These are phyloP conservation scores for Parascedosporium putredinis DNA, from an alignment of 2,329 filamentous ascomycete species.

Conservation along the genomic window DNA sequence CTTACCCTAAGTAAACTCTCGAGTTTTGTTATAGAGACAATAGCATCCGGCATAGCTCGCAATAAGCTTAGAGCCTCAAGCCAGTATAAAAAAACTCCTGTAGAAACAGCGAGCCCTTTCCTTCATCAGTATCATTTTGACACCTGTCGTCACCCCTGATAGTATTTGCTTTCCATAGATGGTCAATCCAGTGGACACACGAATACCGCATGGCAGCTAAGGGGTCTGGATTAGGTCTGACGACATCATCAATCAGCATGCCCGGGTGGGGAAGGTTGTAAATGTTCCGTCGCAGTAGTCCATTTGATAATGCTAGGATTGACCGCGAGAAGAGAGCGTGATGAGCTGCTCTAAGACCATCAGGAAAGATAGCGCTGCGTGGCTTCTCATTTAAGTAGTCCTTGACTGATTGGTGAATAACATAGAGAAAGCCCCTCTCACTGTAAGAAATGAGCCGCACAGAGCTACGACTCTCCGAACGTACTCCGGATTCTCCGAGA, in stretches of 20 bases:
- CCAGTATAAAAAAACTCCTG: too few species aligned
- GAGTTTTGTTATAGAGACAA: not conserved
- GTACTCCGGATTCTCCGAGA: conserved; percentile 10
- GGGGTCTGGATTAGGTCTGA: conserved; percentile 11
- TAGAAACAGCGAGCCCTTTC: too few species aligned
- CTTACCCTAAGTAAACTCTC: not conserved
- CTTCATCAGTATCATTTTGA: too few species aligned
- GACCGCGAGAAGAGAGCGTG: conserved; percentile 24
- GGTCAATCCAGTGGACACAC: too few species aligned
- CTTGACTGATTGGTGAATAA: conserved; percentile 34
- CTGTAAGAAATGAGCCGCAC: conserved; percentile 27
- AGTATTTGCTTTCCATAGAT: too few species aligned
- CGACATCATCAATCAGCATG: conserved; percentile 15
- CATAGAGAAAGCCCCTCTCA: conserved; percentile 20
- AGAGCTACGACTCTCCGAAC: conserved; percentile 19
- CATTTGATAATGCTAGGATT: conserved; percentile 18
- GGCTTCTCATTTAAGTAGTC: conserved; percentile 22
- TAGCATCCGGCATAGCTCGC: not conserved
- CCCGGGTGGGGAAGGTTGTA: conserved; percentile 19
- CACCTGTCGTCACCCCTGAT: too few species aligned
- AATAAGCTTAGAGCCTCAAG: too few species aligned
- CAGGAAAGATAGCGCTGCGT: conserved; percentile 19
- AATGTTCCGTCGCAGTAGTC: conserved; percentile 24
- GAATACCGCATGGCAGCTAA: too few species aligned
- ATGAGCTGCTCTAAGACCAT: conserved; percentile 18